phyloP scores from a whole-genome alignment of 768 basidiomycete species.

The Psilocybe sp. region DNA sequence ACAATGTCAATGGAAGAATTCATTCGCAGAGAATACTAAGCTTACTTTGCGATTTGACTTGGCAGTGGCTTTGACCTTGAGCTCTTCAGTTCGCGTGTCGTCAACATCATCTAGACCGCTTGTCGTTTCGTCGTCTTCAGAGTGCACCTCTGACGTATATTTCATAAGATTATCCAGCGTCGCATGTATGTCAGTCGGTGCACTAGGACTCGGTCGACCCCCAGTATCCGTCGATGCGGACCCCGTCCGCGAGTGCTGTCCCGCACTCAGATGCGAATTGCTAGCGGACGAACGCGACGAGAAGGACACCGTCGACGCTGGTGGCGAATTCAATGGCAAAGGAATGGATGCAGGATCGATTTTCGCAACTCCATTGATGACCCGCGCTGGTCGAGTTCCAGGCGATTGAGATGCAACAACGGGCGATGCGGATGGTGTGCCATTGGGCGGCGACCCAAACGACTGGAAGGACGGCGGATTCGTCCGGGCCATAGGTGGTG shows the following conservation, averaged over 20 bases:
- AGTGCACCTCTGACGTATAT: constrained; percentile 27
- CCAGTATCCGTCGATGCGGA: constrained; percentile 8
- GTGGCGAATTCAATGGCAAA: constrained; percentile 69
- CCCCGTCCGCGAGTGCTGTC: neutral
- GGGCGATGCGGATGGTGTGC: constrained; percentile 9
- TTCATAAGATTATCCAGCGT: constrained; percentile 43
- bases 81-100: constrained; percentile 31
- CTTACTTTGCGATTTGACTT: constrained; percentile 85
- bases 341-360: constrained; percentile 58
- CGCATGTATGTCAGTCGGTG: constrained; percentile 20
- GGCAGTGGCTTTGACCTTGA: constrained; percentile 64
- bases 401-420: constrained; percentile 7
- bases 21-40: constrained; percentile 1
- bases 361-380: constrained; percentile 24
- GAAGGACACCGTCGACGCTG: constrained; percentile 66
- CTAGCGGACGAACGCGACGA: constrained; percentile 68
- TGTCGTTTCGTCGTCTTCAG: constrained; percentile 27
- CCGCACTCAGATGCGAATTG: neutral
- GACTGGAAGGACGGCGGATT: constrained; percentile 19
- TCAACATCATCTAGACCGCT: constrained; percentile 19
- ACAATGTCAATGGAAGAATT: constrained; percentile 2
- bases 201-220: constrained; percentile 2
- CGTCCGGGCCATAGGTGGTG: constrained; percentile 11
- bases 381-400: constrained; percentile 11
- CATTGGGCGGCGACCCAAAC: constrained; percentile 28